A percentile compares a stretch with the other conserved stretches of the same genome.
Conservation (phyloP, 2,329 filamentous ascomycete genomes). For the Penicillium sclerotiorum region DNA sequence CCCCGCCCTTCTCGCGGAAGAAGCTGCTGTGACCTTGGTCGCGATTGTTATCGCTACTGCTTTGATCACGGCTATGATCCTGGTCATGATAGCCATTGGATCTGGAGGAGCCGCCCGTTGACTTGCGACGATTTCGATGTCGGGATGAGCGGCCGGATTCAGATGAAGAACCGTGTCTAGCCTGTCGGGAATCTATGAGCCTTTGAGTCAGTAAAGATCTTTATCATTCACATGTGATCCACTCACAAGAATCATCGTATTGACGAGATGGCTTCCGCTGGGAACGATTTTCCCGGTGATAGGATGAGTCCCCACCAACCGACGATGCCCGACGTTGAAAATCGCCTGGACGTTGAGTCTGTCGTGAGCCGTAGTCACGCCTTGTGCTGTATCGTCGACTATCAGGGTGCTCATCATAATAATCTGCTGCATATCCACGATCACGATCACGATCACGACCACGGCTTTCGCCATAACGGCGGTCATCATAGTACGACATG, state of each 20-base stretch:
- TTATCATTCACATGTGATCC: neutral
- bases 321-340: conserved; percentile 10
- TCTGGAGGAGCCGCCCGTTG: neutral
- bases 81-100: neutral
- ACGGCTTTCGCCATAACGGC: neutral
- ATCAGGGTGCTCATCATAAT: conserved; percentile 5
- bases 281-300: conserved; percentile 1
- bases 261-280: neutral
- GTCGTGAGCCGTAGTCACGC: conserved; percentile 4
- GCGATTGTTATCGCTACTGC: neutral
- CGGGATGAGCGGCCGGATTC: conserved; percentile 4
- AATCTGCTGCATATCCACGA: conserved; percentile 8
- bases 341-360: conserved; percentile 4
- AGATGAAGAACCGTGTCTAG: neutral
- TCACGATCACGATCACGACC: neutral
- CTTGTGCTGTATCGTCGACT: neutral
- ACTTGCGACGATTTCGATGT: conserved; percentile 5
- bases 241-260: neutral
- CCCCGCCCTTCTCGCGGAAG: neutral
- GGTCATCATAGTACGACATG: conserved; percentile 3
- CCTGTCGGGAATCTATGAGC: neutral
- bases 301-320: conserved; percentile 2
- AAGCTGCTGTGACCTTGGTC: neutral
- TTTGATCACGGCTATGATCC: neutral
- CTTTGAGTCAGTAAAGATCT: neutral